phyloP scores from a whole-genome alignment of 371 early-diverging fungal species.

The Mucor mucedo region DNA sequence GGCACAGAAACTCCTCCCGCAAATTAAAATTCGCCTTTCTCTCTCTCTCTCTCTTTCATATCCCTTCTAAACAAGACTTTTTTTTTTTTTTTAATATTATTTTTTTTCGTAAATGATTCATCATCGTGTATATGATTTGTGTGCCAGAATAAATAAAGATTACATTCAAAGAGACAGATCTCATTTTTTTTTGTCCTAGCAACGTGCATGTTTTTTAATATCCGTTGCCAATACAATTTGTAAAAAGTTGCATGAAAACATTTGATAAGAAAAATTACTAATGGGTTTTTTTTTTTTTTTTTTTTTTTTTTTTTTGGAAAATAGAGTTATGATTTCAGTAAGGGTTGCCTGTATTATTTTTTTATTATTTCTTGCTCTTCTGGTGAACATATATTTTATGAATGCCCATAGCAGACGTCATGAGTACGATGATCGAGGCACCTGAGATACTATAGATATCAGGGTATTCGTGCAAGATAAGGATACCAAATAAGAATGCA shows the following conservation, averaged over 20 bases:
- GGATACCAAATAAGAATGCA: conserved; percentile 76
- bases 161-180: no score
- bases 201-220: no score
- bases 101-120: not conserved
- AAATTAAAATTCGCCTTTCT: not conserved
- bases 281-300: no score
- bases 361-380: not conserved
- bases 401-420: conserved; percentile 70
- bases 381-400: conserved; percentile 45
- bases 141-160: no score
- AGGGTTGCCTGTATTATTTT: no score
- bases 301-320: no score
- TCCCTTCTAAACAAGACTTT: not conserved
- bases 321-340: no score
- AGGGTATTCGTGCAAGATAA: conserved; percentile 72
- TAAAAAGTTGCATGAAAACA: no score
- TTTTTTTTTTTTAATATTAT: not conserved
- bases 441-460: conserved; percentile 61
- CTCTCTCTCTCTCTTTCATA: conserved; percentile 1
- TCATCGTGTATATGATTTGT: no score
- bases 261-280: no score
- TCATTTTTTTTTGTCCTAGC: no score
- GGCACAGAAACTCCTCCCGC: conserved; percentile 13
- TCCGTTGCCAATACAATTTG: no score
- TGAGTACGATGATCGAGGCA: conserved; percentile 67